Evolutionary conservation across 78 protist species (phyloP), one percentile per base, ranked within the genome.

Genomic region (Polysphondylium violaceum): DNA sequence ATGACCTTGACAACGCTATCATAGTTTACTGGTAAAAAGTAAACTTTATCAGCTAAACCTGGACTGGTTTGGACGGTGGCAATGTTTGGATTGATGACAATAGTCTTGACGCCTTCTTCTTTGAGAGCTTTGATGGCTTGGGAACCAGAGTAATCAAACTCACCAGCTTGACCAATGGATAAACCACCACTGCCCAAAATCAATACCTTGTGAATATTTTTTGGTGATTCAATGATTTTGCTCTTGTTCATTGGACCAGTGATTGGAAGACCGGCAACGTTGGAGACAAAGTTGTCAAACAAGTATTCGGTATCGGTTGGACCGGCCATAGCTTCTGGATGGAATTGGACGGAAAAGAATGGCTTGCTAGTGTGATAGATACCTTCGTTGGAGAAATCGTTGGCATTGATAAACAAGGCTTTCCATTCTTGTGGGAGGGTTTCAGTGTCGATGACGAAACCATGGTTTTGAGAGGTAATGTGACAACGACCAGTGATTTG

Each of bases 101-200:
- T 88, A 21, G 97, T 96, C 76, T 93, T 25, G 64, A 97, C 77
- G 59, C 97, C 97, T 78, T 97, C 99, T 85, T 98, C 98, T 93
- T 96, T 95, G 63, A 98, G 94, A 9, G 98, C 97, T 87, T 98
- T 98, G 94, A 98, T 97, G 21, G 95, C 94, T 68, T 97, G 98
- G 17, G 96, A 96, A 55, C 99, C 99, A 0, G 98, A 95, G 92
- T 98, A 98, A 94, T 98, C 99, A 68, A 98, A 98, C 94, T 98
- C 99, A 51, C 99, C 99, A 19, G 99, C 99, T 95, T 98, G 99
- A 19, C 99, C 99, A 76, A 98, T 98, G 63, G 98, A 88, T 3
- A 98, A 95, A 58, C 99, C 99, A 53, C 99, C 99, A 7, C 96
- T 86, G 71, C 99, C 99, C 51, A 98, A 93, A 19, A 98, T 67